These are phyloP conservation scores for Entoloma clypeatum DNA, from an alignment of 1,284 basidiomycete genomes.

Conservation along the genomic window DNA sequence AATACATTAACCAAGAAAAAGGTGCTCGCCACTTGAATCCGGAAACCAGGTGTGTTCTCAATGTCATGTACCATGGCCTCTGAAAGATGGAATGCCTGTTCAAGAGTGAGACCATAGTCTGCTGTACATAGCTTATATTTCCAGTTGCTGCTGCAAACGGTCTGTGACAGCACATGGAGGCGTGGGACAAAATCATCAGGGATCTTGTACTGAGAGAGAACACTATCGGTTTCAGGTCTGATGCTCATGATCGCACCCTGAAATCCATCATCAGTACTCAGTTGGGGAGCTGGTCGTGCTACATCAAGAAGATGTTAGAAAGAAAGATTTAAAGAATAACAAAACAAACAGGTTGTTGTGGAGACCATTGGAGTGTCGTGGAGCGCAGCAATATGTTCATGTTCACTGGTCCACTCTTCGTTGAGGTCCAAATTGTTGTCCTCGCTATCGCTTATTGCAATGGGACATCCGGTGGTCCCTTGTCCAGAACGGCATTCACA, in stretches of 20 bases:
- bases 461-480: neutral
- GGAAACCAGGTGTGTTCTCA: too few relatives aligned
- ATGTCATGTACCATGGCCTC: too few relatives aligned
- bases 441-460: neutral
- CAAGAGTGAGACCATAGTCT: too few relatives aligned
- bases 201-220: constrained; percentile 6
- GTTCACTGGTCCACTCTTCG: too few relatives aligned
- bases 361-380: neutral
- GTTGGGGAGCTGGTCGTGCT: constrained; percentile 1
- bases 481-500: neutral
- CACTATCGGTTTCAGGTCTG: constrained; percentile 6
- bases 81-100: too few relatives aligned
- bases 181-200: constrained; percentile 5
- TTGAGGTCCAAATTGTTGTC: neutral
- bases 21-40: too few relatives aligned
- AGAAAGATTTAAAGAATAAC: neutral
- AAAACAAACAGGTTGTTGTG: neutral
- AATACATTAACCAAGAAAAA: too few relatives aligned
- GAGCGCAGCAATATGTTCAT: neutral
- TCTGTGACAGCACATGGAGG: constrained; percentile 4
- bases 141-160: constrained; percentile 8
- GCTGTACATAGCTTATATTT: too few relatives aligned
- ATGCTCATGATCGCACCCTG: constrained; percentile 6
- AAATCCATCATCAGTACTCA: constrained; percentile 5
- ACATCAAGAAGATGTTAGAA: constrained; percentile 1